Evolutionary conservation across 1,284 basidiomycete genomes (phyloP), one percentile per base, ranked within the genome.

Genomic region (Moesziomyces aphidis): DNA sequence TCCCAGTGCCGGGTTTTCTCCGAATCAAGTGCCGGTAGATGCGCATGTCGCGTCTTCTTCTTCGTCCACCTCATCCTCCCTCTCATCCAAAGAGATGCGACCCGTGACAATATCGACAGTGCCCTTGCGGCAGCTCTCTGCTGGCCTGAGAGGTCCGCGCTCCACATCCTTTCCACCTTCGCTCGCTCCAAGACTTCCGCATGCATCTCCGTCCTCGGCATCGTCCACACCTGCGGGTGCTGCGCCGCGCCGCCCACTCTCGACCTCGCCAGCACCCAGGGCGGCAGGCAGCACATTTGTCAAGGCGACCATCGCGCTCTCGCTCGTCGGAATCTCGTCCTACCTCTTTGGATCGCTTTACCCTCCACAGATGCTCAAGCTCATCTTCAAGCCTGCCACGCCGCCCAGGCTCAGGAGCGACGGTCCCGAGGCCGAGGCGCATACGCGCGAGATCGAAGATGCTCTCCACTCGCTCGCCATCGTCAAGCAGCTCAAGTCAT

Each of bases 311-410:
- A 61, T 79, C 17, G 66, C 69, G 1, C 49, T 79, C 4, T 74
- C 77, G 21, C 45, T 76, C 8, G 70, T 78, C 26, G 77, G 76
- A 13, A 58, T 76, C 45, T 62, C 63, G 1, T 63, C 87, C 5
- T 90, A 90, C 82, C 85, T 87, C 42, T 66, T 87, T 11, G 91
- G 91, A 19, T 88, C 90, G 11, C 82, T 91, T 51, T 91, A 89
- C 83, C 91, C 91, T 2, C 90, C 90, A 1, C 83, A 88, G 13
- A 79, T 90, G 59, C 85, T 89, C 36, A 86, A 88, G 50, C 87
- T 93, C 61, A 85, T 94, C 56, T 91, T 89, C 57, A 93, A 93
- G 11, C 88, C 90, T 8, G 87, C 89, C 5, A 90, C 91, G 0
- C 92, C 92, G 1, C 88, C 91, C 0, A 90, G 92, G 0, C 86